Evolutionary conservation across 805 yeast genomes (phyloP).

Genomic region (Huiozyma naganishii): DNA sequence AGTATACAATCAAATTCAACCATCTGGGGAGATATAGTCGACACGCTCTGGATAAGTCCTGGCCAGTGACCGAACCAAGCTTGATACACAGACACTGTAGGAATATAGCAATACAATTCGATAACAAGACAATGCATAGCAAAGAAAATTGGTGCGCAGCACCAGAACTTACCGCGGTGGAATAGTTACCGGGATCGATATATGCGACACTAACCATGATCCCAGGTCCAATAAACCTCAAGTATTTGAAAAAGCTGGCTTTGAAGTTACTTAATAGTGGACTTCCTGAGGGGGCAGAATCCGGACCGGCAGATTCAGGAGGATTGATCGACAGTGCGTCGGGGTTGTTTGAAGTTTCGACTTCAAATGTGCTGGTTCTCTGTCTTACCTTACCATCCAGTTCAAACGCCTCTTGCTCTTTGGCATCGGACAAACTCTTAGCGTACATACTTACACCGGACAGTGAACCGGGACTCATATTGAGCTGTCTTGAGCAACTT

Average conservation of each 20-base stretch:
- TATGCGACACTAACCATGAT: constrained; percentile 82
- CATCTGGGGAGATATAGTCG: constrained; percentile 56
- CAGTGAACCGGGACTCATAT: no score
- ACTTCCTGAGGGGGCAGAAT: neutral
- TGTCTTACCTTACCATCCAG: neutral
- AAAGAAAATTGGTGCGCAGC: constrained; percentile 67
- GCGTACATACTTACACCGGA: neutral
- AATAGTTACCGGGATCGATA: constrained; percentile 90
- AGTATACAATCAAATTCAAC: constrained; percentile 53
- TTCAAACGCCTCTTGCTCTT: neutral
- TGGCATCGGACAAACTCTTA: no score
- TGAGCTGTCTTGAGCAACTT: no score
- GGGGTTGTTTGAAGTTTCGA: neutral
- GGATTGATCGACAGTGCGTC: neutral
- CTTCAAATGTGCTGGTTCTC: neutral
- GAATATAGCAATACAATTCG: constrained; percentile 77
- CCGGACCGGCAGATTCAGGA: neutral
- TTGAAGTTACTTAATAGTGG: neutral
- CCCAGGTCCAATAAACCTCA: constrained; percentile 77
- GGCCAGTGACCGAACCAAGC: constrained; percentile 81
- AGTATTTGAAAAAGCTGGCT: constrained; percentile 37
- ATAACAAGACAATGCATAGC: constrained; percentile 58
- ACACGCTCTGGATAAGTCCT: constrained; percentile 80
- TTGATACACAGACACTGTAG: constrained; percentile 77
- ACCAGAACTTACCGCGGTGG: constrained; percentile 84